Evolutionary conservation across 2,329 filamentous ascomycete species (phyloP).

Genomic region (Cercospora zeina): DNA sequence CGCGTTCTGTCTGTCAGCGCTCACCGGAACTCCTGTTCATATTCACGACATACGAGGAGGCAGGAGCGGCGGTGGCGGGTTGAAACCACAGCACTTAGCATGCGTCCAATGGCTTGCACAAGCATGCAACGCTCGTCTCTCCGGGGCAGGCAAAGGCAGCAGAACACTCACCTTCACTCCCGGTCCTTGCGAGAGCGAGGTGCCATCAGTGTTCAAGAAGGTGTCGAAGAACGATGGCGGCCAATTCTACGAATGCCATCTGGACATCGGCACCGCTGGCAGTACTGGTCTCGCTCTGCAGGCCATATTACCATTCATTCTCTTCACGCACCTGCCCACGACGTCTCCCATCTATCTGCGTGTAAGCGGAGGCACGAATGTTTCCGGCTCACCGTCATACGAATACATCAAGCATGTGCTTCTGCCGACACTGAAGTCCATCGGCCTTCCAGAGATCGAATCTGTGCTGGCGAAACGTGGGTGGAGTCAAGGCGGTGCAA

Average conservation of each 20-base stretch:
- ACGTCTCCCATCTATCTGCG: slow-evolving; percentile 41
- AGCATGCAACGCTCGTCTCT: slow-evolving; percentile 49
- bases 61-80: slow-evolving; percentile 52
- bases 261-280: slow-evolving; percentile 53
- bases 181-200: background rate
- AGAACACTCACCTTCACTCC: slow-evolving; percentile 47
- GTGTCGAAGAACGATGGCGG: slow-evolving; percentile 19
- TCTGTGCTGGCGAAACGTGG: slow-evolving; percentile 51
- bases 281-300: slow-evolving; percentile 59
- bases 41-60: slow-evolving; percentile 58
- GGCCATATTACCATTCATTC: slow-evolving; percentile 59
- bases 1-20: slow-evolving; percentile 56
- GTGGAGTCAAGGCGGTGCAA: slow-evolving; percentile 53
- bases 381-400: slow-evolving; percentile 55
- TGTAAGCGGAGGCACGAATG: slow-evolving; percentile 61
- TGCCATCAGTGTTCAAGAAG: slow-evolving; percentile 31
- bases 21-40: slow-evolving; percentile 53
- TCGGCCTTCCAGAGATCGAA: slow-evolving; percentile 54
- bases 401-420: slow-evolving; percentile 60
- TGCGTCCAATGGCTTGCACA: slow-evolving; percentile 55
- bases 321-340: slow-evolving; percentile 44
- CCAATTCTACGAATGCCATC: slow-evolving; percentile 41
- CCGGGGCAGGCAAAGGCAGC: slow-evolving; percentile 47
- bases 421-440: slow-evolving; percentile 52
- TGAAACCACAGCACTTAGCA: slow-evolving; percentile 60